phyloP scores from a whole-genome alignment of 345 rosid species.

The Rhodamnia argentea region DNA sequence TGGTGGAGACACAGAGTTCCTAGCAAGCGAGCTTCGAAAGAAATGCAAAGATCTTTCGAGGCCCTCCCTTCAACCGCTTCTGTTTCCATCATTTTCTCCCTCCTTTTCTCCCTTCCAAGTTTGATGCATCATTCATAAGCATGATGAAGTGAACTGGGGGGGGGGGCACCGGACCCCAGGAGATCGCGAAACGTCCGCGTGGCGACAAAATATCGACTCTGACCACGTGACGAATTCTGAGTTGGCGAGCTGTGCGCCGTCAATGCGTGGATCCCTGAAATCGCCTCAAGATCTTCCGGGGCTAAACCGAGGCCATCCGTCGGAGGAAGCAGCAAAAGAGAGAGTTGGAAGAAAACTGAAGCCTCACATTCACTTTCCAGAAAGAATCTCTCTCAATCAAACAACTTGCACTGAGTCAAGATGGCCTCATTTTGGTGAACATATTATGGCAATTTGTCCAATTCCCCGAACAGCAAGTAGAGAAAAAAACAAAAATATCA shows the following conservation, averaged over 20 bases:
- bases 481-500: constrained; percentile 5
- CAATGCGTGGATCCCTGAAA: neutral
- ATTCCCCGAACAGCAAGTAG: neutral
- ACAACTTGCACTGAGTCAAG: neutral
- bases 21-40: neutral
- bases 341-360: neutral
- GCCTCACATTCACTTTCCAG: constrained; percentile 27
- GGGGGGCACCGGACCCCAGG: neutral
- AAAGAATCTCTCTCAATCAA: constrained; percentile 4
- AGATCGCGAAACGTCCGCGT: neutral
- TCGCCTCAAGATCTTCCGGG: neutral
- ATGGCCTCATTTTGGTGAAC: neutral
- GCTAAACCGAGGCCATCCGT: neutral
- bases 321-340: neutral
- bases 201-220: neutral
- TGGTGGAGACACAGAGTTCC: neutral
- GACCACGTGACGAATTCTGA: neutral
- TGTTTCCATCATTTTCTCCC: neutral
- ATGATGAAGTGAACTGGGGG: no score
- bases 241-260: neutral
- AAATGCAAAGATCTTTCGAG: neutral
- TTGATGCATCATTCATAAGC: no score
- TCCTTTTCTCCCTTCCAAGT: neutral
- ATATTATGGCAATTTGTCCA: constrained; percentile 16
- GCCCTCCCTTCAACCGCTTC: neutral